Base-by-base conservation (phyloP, 192 early-diverging fungal species). In the Diversispora eburnea region DNA sequence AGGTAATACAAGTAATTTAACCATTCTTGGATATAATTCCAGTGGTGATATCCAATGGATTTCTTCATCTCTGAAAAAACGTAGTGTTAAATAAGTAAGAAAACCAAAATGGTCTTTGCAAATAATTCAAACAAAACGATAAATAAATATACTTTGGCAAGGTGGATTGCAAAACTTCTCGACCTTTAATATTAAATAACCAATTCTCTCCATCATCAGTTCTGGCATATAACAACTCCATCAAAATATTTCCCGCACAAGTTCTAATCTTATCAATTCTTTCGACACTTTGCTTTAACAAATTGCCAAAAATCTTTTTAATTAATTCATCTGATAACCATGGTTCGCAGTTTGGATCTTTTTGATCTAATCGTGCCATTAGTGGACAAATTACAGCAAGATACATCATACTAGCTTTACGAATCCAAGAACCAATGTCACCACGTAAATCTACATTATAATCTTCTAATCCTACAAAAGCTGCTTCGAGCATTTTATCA, bases 351-450 rank as follows among this genome's bases (percentile, higher is more conserved):
- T 48, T 63, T 1, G 70, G 13, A 17, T 69, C 57, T 60, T 17
- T 10, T 6, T 54, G 49, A 8, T 82, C 85, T 59, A 79, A 68
- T 22, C 67, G 61, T 41, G 77, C 76, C 2, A 86, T 72, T 5
- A 77, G 55, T 4, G 82, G 80, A 46, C 90, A 25, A 77, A 80
- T 51, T n/a, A 68, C n/a, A 47, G 74, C 70, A 72, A 93, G 77
- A 76, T 86, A 79, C 42, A 78, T 76, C 87, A 93, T 86, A 62
- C 84, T 83, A 60, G 88, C 84, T 73, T 93, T 83, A 19, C 97
- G 91, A 13, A 94, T 85, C 92, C 94, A 95, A 2, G 93, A 95
- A 4, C 97, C 97, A 52, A 99, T 92, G 80, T 99, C 97, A 20
- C 97, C 97, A 43, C 96, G 89, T 49, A 90, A 89, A 72, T 98